phyloP scores from a whole-genome alignment of 345 rosid species.

The Moringa oleifera region DNA sequence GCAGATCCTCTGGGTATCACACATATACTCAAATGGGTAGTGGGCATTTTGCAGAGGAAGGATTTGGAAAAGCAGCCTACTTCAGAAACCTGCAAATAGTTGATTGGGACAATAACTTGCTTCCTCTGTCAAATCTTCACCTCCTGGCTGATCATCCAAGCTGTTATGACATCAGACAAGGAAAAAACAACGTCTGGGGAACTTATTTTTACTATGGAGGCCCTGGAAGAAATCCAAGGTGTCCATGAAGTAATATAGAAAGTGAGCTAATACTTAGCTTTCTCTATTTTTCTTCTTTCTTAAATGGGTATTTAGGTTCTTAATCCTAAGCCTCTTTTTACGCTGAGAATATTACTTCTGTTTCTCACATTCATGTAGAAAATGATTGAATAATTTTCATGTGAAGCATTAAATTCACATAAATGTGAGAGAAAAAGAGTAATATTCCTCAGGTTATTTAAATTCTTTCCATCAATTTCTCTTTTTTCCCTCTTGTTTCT shows the following conservation, averaged over 20 bases:
- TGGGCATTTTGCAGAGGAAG: conserved; percentile 87
- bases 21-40: conserved; percentile 97
- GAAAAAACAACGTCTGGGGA: conserved; percentile 82
- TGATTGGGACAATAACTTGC: conserved; percentile 91
- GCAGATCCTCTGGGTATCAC: conserved; percentile 71
- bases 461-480: conserved; percentile 4
- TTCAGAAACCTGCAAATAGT: conserved; percentile 80
- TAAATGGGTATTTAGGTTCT: no score
- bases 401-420: no score
- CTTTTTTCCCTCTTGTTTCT: conserved; percentile 6
- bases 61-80: conserved; percentile 81
- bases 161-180: conserved; percentile 91
- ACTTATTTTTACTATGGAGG: conserved; percentile 96
- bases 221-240: conserved; percentile 83
- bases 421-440: no score
- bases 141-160: conserved; percentile 80
- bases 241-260: no score
- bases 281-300: no score
- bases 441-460: no score
- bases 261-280: no score
- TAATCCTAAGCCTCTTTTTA: no score
- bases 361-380: no score
- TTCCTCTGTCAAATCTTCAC: conserved; percentile 63
- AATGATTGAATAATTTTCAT: no score
- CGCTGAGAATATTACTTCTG: no score